phyloP scores from a whole-genome alignment of 306 rosid genomes.

The Gastrolobium villosum region DNA sequence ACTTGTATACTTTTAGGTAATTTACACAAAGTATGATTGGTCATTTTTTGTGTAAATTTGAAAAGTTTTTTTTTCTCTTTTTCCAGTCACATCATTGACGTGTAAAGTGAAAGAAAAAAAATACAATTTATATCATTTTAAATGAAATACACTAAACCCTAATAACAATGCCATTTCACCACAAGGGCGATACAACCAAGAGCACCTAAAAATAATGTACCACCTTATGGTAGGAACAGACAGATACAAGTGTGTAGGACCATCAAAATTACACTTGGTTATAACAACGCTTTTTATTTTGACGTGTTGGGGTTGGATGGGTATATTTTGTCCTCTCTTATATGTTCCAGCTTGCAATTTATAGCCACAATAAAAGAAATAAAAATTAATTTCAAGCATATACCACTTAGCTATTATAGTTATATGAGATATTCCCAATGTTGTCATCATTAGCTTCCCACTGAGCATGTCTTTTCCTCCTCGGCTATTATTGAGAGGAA shows the following conservation, averaged over 20 bases:
- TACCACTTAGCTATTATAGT: neutral
- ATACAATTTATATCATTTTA: too few species aligned
- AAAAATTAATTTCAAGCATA: neutral
- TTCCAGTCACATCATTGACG: too few species aligned
- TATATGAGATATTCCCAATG: neutral
- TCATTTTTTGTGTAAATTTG: too few species aligned
- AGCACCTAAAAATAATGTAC: conserved; percentile 5
- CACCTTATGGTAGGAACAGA: neutral
- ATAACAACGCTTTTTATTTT: neutral
- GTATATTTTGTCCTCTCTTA: neutral
- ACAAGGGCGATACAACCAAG: neutral
- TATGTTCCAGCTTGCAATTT: neutral
- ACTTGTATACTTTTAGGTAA: too few species aligned
- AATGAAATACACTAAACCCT: too few species aligned
- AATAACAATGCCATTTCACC: neutral
- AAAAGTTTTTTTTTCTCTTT: too few species aligned
- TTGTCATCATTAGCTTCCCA: neutral
- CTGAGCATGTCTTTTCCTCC: neutral
- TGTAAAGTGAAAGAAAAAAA: too few species aligned
- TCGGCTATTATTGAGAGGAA: neutral
- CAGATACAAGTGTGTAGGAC: conserved; percentile 3
- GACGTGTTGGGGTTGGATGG: neutral
- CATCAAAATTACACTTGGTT: conserved; percentile 2
- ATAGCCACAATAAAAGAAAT: neutral
- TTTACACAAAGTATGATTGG: too few species aligned